phyloP scores from a whole-genome alignment of 2,329 filamentous ascomycete species.

The Epichloe elymi region DNA sequence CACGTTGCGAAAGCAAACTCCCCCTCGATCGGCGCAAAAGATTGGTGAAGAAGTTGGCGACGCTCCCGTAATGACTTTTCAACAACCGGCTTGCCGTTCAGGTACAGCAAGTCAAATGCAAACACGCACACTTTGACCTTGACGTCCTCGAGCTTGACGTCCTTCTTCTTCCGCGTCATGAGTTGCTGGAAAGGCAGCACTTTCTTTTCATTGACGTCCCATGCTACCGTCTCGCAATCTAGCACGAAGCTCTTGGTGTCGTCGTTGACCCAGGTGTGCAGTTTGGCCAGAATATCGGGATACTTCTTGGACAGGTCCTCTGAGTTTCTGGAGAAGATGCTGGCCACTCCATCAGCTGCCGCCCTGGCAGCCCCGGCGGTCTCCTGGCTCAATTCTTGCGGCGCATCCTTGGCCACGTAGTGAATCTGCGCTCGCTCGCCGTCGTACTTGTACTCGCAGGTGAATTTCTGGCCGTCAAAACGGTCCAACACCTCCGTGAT shows the following conservation, averaged over 20 bases:
- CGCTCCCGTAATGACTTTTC: conserved; percentile 77
- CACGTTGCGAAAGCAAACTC: conserved; percentile 84
- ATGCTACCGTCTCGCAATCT: conserved; percentile 96
- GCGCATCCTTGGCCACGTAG: conserved; percentile 74
- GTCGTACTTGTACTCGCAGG: conserved; percentile 98
- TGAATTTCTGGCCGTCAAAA: conserved; percentile 90
- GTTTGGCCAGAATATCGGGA: conserved; percentile 81
- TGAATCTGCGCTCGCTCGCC: conserved; percentile 98
- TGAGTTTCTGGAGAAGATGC: conserved; percentile 94
- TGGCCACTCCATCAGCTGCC: conserved; percentile 59
- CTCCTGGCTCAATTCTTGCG: conserved; percentile 53
- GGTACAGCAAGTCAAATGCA: conserved; percentile 85
- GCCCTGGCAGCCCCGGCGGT: conserved; percentile 50
- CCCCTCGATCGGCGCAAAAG: conserved; percentile 74
- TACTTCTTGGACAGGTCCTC: conserved; percentile 97
- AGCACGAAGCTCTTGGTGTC: conserved; percentile 91
- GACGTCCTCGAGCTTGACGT: conserved; percentile 88
- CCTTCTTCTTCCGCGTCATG: conserved; percentile 96
- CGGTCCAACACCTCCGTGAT: conserved; percentile 95
- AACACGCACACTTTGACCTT: conserved; percentile 97
- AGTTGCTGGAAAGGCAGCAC: conserved; percentile 94
- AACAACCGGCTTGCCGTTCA: conserved; percentile 83
- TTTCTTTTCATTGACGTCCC: conserved; percentile 92
- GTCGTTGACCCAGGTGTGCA: conserved; percentile 78
- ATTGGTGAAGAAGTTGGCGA: conserved; percentile 56